Base-by-base conservation (phyloP, 2,329 filamentous ascomycete species). In the Dactylellina sp. region DNA sequence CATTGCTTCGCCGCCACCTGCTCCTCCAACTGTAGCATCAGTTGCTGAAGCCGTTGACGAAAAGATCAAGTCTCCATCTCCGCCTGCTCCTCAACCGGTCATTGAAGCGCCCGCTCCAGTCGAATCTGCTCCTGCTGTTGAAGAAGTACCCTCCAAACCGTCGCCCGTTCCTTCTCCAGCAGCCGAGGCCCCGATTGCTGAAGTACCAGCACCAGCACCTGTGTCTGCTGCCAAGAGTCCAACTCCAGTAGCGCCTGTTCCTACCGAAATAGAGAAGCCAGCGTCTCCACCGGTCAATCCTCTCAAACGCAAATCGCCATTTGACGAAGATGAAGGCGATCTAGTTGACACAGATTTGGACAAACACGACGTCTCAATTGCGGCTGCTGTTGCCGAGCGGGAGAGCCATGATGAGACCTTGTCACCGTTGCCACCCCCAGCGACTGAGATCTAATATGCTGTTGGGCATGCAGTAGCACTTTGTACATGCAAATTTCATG, bases 281-380 rank as follows among this genome's bases (percentile, higher is more conserved):
- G 50, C 37, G 0, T 42, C 59, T 12, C 59, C 68, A 52, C 40
- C 59, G 5, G 24, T 56, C 24, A 72, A 72, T 20, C 68, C 68
- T 46, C 47, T 72, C 7, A 72, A 72, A 20, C 68, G 68, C 16
- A 72, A 72, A 44, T 72, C 68, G n/a, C 68, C 68, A 47, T 50
- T 37, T 2, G 68, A 65, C 20, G 68, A 72, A 49, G 59, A 62
- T 6, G 68, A 65, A 18, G 68, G 50, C 3, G 52, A 65, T 14
- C 22, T 72, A 14, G 55, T 65, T n/a, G 68, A 72, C 22, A 55
- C 47, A 39, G 68, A 64, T 14, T 16, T 72, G 7, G 68, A 53
- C 18, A 53, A 65, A 11, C 68, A 72, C n/a, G 60, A 72, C 56
- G 68, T 72, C 11, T 72, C 68, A 4, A 65, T 72, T n/a, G 52